phyloP scores from a whole-genome alignment of 1,139 yeast genomes.

The Geotrichum citri-aurantii region DNA sequence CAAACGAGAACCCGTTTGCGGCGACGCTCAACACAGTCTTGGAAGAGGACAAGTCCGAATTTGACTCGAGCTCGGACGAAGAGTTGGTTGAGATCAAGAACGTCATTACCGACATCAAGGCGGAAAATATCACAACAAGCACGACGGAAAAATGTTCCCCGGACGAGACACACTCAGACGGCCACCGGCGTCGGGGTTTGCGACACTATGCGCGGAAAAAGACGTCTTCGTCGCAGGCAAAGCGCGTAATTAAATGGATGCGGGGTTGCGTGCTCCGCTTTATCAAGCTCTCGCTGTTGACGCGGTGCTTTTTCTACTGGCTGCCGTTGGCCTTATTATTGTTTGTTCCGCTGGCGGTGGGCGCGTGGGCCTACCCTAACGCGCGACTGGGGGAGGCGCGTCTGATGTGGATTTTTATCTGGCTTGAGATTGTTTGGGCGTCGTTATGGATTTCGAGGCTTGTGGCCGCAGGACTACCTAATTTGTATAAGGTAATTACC shows the following conservation, averaged over 20 bases:
- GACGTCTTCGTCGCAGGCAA: not conserved
- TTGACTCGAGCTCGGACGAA: not conserved
- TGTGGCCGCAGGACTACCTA: constrained; percentile 35
- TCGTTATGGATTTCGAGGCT: constrained; percentile 34
- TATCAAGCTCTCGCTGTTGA: not conserved
- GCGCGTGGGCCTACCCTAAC: constrained; percentile 34
- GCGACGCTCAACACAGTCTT: not conserved
- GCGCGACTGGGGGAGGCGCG: constrained; percentile 34
- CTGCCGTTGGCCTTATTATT: constrained; percentile 37
- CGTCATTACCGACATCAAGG: not conserved
- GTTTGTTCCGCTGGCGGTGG: constrained; percentile 38
- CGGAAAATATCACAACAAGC: not conserved
- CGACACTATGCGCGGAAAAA: not conserved
- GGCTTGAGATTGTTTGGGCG: constrained; percentile 40
- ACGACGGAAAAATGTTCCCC: not conserved
- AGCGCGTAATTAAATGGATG: not conserved
- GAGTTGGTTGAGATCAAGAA: not conserved
- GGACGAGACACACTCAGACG: not conserved
- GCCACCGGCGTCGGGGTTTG: not conserved
- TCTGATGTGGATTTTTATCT: constrained; percentile 38
- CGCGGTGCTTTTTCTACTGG: constrained; percentile 32
- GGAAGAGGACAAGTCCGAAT: not conserved
- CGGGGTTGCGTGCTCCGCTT: not conserved
- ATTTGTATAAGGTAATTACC: constrained; percentile 27
- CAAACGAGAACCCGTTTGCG: not conserved